Percentiles rank a stretch among this genome's conserved stretches.
phyloP scores from a whole-genome alignment of 176 grass and related monocot genomes.

The Oropetium thomaeum region DNA sequence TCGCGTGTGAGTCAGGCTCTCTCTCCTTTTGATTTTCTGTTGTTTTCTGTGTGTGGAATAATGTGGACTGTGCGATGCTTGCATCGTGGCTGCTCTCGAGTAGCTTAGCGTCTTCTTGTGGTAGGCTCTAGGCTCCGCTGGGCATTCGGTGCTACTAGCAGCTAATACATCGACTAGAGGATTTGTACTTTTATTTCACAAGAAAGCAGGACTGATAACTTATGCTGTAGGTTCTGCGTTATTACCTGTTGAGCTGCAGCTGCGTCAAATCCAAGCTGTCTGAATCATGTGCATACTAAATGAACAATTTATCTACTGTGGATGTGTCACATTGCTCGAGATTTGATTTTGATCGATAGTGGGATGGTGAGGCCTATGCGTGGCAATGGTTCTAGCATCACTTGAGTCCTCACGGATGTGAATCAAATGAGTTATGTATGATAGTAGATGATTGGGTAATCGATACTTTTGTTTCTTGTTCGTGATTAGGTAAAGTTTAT shows the following conservation, averaged over 20 bases:
- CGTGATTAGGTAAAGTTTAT: too few relatives aligned
- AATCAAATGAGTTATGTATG: slow-evolving; percentile 7
- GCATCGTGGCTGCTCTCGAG: slow-evolving; percentile 5
- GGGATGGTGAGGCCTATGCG: neutral
- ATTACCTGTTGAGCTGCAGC: neutral
- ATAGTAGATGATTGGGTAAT: neutral
- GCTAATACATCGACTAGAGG: neutral
- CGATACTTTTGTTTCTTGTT: neutral
- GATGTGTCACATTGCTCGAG: neutral
- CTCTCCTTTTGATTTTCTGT: neutral
- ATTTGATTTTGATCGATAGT: neutral
- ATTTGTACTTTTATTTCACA: too few relatives aligned
- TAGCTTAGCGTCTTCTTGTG: slow-evolving; percentile 1
- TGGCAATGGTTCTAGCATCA: neutral
- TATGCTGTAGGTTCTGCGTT: neutral
- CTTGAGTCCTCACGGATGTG: neutral
- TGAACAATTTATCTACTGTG: neutral
- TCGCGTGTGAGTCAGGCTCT: slow-evolving; percentile 56
- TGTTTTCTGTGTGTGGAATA: neutral
- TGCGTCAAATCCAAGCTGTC: neutral
- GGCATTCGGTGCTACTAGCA: neutral
- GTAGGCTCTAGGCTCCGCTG: too few relatives aligned
- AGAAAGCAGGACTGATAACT: neutral
- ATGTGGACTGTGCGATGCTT: neutral
- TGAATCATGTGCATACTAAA: neutral